A percentile compares a stretch with the other conserved stretches of the same genome.
These are phyloP conservation scores for Thuidium tamariscinum DNA, from an alignment of 225 moss, liverwort and hornwort species.

Conservation along the genomic window DNA sequence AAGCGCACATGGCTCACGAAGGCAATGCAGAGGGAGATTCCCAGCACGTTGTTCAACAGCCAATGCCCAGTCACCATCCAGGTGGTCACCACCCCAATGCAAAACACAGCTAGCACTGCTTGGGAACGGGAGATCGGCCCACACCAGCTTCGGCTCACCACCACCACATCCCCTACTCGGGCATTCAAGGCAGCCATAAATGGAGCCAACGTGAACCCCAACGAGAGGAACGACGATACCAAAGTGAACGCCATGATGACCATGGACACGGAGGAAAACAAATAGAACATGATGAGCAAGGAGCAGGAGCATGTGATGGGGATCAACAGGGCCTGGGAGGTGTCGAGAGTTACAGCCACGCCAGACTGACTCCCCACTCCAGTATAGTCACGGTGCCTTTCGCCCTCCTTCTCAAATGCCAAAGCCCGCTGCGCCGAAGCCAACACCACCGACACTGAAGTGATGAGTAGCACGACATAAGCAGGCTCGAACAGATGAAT, in stretches of 20 bases:
- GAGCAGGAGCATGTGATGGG: constrained; percentile 91
- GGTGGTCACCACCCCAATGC: constrained; percentile 48
- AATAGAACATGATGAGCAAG: constrained; percentile 89
- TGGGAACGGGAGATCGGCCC: constrained; percentile 56
- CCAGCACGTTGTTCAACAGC: constrained; percentile 78
- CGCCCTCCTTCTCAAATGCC: constrained; percentile 73
- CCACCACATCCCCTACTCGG: constrained; percentile 36
- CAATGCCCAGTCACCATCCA: constrained; percentile 88
- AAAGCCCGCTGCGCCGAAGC: constrained; percentile 76
- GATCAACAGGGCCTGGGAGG: constrained; percentile 82
- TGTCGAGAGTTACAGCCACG: constrained; percentile 60
- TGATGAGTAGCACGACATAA: constrained; percentile 50
- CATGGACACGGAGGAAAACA: constrained; percentile 82
- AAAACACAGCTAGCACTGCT: constrained; percentile 27
- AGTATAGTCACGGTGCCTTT: constrained; percentile 58
- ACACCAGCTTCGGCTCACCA: constrained; percentile 48
- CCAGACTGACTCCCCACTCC: constrained; percentile 41
- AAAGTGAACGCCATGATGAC: constrained; percentile 75
- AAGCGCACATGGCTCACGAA: constrained; percentile 94
- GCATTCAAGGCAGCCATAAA: constrained; percentile 43
- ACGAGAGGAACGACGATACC: constrained; percentile 49
- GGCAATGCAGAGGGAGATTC: constrained; percentile 79
- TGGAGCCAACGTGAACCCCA: constrained; percentile 70
- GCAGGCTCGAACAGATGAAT: constrained; percentile 69
- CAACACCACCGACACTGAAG: constrained; percentile 69